Conservation (phyloP, 352 stramenopile species). For the Globisporangium megalacanthum region DNA sequence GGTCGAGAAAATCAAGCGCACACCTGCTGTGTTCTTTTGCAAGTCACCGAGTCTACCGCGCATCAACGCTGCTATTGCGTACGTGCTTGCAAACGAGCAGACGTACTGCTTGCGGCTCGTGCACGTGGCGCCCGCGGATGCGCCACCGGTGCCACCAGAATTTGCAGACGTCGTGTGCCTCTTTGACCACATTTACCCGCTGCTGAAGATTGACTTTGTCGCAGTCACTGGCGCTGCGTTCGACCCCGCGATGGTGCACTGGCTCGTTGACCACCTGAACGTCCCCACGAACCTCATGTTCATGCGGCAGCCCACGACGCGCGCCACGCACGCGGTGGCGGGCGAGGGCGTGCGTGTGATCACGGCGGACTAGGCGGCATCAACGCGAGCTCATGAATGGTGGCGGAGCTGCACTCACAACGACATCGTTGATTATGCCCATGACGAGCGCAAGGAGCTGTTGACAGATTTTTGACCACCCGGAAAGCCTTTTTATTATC, state of each 20-base stretch:
- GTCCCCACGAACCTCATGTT: slow-evolving; percentile 86
- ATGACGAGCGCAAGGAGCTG: no score
- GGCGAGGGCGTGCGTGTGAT: slow-evolving; percentile 76
- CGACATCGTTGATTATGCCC: no score
- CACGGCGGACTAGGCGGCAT: slow-evolving; percentile 13
- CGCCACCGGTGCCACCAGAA: slow-evolving; percentile 17
- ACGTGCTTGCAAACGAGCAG: slow-evolving; percentile 86
- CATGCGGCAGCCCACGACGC: slow-evolving; percentile 49
- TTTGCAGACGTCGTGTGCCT: slow-evolving; percentile 40
- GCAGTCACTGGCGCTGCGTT: slow-evolving; percentile 49
- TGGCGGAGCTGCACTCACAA: no score
- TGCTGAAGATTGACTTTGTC: slow-evolving; percentile 78
- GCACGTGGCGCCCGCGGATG: slow-evolving; percentile 41
- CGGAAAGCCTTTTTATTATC: no score
- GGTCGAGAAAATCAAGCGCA: slow-evolving; percentile 72
- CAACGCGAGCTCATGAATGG: no score
- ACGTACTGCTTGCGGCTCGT: slow-evolving; percentile 87
- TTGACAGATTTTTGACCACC: no score
- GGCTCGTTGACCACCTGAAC: slow-evolving; percentile 51
- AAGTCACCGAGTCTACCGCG: slow-evolving; percentile 84
- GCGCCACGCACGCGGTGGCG: slow-evolving; percentile 61
- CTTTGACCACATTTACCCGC: slow-evolving; percentile 85
- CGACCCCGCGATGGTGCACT: slow-evolving; percentile 65
- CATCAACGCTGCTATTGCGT: slow-evolving; percentile 90
- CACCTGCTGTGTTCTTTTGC: slow-evolving; percentile 88